phyloP scores from a whole-genome alignment of 2,329 filamentous ascomycete species.

The Trichoderma harzianum region DNA sequence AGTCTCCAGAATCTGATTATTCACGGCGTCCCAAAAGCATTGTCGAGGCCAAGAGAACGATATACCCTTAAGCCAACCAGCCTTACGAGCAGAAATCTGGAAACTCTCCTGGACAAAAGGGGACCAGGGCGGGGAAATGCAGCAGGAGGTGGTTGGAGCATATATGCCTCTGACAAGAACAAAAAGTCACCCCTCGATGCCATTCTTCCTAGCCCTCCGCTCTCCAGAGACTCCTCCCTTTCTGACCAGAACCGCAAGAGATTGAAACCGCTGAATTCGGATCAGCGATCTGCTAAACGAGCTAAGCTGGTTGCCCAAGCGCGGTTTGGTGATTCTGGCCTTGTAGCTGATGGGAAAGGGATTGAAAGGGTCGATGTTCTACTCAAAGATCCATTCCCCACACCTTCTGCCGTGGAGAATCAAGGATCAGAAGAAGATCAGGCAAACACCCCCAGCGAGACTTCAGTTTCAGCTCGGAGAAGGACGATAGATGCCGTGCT shows the following conservation, averaged over 20 bases:
- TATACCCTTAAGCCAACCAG: constrained; percentile 67
- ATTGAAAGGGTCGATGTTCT: constrained; percentile 60
- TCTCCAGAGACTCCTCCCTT: constrained; percentile 35
- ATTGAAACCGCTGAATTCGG: constrained; percentile 23
- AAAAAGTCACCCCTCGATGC: constrained; percentile 55
- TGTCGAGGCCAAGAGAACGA: constrained; percentile 70
- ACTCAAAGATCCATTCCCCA: constrained; percentile 56
- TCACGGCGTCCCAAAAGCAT: constrained; percentile 76
- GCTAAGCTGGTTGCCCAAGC: constrained; percentile 60
- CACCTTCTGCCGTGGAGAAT: constrained; percentile 18
- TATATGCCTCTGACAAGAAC: constrained; percentile 65
- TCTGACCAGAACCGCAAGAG: constrained; percentile 31
- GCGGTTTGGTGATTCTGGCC: constrained; percentile 65
- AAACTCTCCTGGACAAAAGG: constrained; percentile 64
- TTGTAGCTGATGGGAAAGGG: constrained; percentile 55
- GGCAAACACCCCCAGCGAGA: constrained; percentile 19
- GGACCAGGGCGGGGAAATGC: constrained; percentile 68
- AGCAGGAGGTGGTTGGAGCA: constrained; percentile 73
- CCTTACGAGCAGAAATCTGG: constrained; percentile 68
- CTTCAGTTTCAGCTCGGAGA: constrained; percentile 25
- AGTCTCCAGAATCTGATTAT: constrained; percentile 69
- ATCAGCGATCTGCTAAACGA: constrained; percentile 49
- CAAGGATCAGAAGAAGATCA: constrained; percentile 26
- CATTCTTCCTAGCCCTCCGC: constrained; percentile 45
- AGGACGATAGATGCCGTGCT: constrained; percentile 38